A percentile compares a stretch with the other conserved stretches of the same genome.
phyloP scores from a whole-genome alignment of 2,329 filamentous ascomycete genomes.

The Akanthomyces muscarius region DNA sequence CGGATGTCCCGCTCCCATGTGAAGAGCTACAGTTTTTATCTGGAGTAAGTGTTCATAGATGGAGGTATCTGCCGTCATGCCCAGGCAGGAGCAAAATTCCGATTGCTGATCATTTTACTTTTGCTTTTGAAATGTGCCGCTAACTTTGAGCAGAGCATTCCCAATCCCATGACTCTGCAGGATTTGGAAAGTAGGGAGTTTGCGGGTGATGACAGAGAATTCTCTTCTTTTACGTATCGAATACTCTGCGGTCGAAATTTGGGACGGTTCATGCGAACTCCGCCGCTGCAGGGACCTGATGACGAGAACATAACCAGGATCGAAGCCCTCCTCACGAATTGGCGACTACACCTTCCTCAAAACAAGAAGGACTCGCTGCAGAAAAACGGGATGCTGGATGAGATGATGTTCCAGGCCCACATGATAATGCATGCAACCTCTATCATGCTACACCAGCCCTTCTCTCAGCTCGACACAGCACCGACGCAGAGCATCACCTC shows the following conservation, averaged over 20 bases:
- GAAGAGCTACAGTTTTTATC: conserved; percentile 70
- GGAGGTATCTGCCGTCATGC: neutral
- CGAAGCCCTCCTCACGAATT: conserved; percentile 60
- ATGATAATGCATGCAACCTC: conserved; percentile 67
- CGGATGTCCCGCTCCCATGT: conserved; percentile 72
- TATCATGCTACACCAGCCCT: conserved; percentile 75
- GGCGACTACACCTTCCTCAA: conserved; percentile 73
- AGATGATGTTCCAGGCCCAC: conserved; percentile 87
- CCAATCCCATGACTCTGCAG: conserved; percentile 59
- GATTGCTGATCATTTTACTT: neutral
- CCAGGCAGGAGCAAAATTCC: too few species aligned
- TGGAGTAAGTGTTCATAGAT: conserved; percentile 43
- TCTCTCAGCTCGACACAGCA: conserved; percentile 67
- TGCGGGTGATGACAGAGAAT: conserved; percentile 62
- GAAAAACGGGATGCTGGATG: conserved; percentile 69
- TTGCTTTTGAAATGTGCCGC: neutral
- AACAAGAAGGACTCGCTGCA: conserved; percentile 67
- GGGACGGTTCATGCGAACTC: conserved; percentile 65
- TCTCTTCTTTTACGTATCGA: conserved; percentile 82
- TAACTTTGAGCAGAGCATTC: conserved; percentile 44
- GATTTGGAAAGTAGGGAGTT: conserved; percentile 78
- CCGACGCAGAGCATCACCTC: conserved; percentile 57
- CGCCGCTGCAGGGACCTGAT: conserved; percentile 47
- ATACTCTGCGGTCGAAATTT: conserved; percentile 78
- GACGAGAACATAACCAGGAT: conserved; percentile 50